Conservation (phyloP, 2,329 filamentous ascomycete species). For the Xylaria sp. region DNA sequence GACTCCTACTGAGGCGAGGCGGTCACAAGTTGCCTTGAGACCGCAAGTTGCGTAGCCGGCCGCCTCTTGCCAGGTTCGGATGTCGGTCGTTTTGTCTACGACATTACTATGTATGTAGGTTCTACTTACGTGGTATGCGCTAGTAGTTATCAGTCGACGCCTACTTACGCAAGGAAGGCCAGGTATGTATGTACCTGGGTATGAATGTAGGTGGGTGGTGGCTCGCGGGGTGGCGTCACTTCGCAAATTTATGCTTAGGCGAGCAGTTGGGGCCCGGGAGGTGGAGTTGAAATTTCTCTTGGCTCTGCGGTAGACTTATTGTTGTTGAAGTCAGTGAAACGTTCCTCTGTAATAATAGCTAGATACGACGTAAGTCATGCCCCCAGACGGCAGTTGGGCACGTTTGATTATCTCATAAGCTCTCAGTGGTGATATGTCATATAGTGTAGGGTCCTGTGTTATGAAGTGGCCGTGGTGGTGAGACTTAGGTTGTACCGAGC, state of each 20-base stretch:
- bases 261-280: background rate
- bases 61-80: background rate
- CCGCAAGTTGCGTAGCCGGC: background rate
- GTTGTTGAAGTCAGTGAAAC: background rate
- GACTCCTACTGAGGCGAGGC: background rate
- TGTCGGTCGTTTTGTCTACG: background rate
- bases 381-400: background rate
- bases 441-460: background rate
- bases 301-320: background rate
- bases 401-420: background rate
- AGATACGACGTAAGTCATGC: background rate
- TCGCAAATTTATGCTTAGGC: slow-evolving; percentile 8
- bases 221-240: slow-evolving; percentile 3
- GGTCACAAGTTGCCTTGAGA: slow-evolving; percentile 1
- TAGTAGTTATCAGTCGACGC: no score
- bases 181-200: no score
- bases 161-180: no score
- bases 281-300: slow-evolving; percentile 10
- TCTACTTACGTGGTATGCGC: no score
- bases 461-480: background rate
- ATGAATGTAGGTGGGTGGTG: background rate
- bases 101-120: no score
- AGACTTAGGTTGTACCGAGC: slow-evolving; percentile 4
- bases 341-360: background rate
- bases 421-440: background rate